A percentile compares a stretch with the other conserved stretches of the same genome.
Evolutionary conservation across 2,329 filamentous ascomycete species (phyloP).

Genomic region (Orbilia ellipsospora): DNA sequence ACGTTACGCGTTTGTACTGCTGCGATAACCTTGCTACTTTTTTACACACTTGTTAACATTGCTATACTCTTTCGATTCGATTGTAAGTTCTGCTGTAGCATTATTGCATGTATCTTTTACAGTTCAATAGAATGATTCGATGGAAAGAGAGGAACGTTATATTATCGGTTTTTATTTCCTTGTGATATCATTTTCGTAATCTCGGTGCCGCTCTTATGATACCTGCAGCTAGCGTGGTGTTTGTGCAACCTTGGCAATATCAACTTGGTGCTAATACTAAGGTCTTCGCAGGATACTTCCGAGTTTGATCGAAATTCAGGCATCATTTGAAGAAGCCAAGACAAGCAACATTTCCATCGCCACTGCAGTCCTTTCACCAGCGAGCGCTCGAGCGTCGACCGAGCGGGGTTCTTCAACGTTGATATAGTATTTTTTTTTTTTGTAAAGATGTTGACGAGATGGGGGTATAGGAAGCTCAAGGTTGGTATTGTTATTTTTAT

Average conservation of each 20-base stretch:
- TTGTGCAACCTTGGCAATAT: too few relatives aligned
- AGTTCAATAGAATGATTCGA: constrained; percentile 53
- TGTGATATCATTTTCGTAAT: too few relatives aligned
- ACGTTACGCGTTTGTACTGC: constrained; percentile 23
- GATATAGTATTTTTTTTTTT: too few relatives aligned
- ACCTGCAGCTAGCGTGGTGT: too few relatives aligned
- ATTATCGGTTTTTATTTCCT: too few relatives aligned
- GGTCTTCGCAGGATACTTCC: too few relatives aligned
- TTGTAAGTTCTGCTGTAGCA: constrained; percentile 7
- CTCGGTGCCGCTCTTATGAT: too few relatives aligned
- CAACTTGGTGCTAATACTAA: too few relatives aligned
- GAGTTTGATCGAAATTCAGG: constrained; percentile 36
- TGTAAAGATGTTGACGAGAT: constrained; percentile 36
- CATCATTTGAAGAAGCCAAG: constrained; percentile 47
- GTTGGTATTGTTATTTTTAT: constrained; percentile 7
- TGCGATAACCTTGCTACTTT: constrained; percentile 1
- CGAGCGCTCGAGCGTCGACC: too few relatives aligned
- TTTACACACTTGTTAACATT: constrained; percentile 9
- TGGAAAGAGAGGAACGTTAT: constrained; percentile 12
- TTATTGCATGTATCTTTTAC: constrained; percentile 50
- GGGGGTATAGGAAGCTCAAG: constrained; percentile 51
- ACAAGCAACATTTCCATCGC: too few relatives aligned
- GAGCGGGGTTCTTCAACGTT: constrained; percentile 13
- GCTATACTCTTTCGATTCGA: background rate
- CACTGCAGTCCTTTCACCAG: too few relatives aligned